A percentile compares a stretch with the other conserved stretches of the same genome.
phyloP scores from a whole-genome alignment of 805 yeast genomes.

The Kuraishia cidri region DNA sequence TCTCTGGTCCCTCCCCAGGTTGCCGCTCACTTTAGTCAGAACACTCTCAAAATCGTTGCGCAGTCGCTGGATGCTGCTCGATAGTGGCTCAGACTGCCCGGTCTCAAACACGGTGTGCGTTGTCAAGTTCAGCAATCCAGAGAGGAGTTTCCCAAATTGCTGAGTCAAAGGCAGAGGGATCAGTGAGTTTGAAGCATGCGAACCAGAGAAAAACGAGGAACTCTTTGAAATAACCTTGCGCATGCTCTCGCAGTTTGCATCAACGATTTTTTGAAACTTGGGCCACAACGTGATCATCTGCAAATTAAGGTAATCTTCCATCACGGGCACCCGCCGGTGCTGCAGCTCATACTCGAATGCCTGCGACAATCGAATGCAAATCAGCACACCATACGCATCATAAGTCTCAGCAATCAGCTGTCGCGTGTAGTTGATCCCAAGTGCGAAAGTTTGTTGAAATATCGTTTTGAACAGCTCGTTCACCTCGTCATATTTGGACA shows the following conservation, averaged over 20 bases:
- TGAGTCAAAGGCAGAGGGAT: slow-evolving; percentile 65
- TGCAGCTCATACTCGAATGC: slow-evolving; percentile 57
- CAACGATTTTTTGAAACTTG: slow-evolving; percentile 66
- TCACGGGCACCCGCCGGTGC: slow-evolving; percentile 58
- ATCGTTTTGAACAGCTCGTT: slow-evolving; percentile 36
- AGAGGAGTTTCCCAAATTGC: slow-evolving; percentile 64
- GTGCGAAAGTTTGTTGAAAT: slow-evolving; percentile 41
- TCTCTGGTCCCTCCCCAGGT: slow-evolving; percentile 23
- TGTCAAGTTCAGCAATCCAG: slow-evolving; percentile 58
- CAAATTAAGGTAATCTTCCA: slow-evolving; percentile 61
- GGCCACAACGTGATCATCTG: slow-evolving; percentile 79
- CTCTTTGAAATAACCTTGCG: slow-evolving; percentile 37
- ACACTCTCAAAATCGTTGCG: slow-evolving; percentile 75
- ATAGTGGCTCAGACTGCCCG: slow-evolving; percentile 58
- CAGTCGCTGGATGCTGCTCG: slow-evolving; percentile 57
- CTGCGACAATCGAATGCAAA: slow-evolving; percentile 67
- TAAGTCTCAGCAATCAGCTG: slow-evolving; percentile 29
- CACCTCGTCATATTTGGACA: slow-evolving; percentile 34
- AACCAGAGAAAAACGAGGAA: slow-evolving; percentile 22
- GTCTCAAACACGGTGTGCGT: slow-evolving; percentile 18
- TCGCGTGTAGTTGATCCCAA: slow-evolving; percentile 40
- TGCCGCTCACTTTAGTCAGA: slow-evolving; percentile 58
- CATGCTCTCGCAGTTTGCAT: slow-evolving; percentile 66
- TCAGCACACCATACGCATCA: slow-evolving; percentile 73
- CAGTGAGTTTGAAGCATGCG: slow-evolving; percentile 16